Evolutionary conservation across 2,329 filamentous ascomycete genomes (phyloP), one percentile per base, ranked within the genome.

Genomic region (Aspergillus texensis): DNA sequence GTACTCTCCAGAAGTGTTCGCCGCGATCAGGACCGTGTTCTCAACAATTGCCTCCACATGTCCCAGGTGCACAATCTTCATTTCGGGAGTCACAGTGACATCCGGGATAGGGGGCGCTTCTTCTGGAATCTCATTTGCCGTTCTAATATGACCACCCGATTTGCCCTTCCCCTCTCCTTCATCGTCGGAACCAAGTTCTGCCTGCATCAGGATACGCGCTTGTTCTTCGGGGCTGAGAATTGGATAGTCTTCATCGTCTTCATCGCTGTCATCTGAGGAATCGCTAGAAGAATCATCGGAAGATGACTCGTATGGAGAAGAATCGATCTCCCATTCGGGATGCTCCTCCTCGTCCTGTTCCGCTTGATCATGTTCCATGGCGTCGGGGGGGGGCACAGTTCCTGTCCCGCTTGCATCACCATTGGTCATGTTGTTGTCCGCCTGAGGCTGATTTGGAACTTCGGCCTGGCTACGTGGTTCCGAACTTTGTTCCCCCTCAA

Each of bases 301-400:
- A 14, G 81, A 91, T 6, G 89, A 91, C 71, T 89, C 87, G 72
- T 91, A 91, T 0, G 91, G 91, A 0, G 90, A 92, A 1, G 91
- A 93, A 71, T 94, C 91, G 9, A 85, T 81, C 74, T 96, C 92
- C 92, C 93, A 98, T 77, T 97, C 94, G 3, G 91, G 89, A 52
- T 90, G 83, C 59, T 82, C 78, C 68, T 82, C 80, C 68, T 81
- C 72, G 8, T 69, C 67, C 28, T 68, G 66, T 26, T 68, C 68
- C 10, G 30, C 55, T 41, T 66, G 57, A 6, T 50, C 58, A 14
- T 60, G 56, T 36, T 61, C 62, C 14, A 64, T 57, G 21, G 62
- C 58, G 26, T 65, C 63, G 41, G 61, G 62, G 6, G 48, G 50
- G 43, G 65, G 46, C 24, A 46, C 59, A 54, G 30, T 52, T 28